phyloP scores from a whole-genome alignment of 345 rosid genomes.

The Eucalyptus brandiana region DNA sequence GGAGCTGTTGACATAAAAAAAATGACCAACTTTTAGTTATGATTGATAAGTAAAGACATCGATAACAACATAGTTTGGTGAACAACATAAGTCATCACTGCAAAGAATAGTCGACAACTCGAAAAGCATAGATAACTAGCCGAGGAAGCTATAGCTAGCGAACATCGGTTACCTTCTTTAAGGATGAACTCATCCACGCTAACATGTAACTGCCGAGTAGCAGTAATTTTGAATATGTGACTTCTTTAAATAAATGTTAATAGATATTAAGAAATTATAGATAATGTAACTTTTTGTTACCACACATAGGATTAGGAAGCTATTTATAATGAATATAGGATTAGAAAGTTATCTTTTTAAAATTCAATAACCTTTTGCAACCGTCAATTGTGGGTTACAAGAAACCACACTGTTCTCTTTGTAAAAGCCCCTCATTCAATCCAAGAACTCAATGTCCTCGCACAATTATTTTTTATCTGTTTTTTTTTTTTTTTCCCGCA shows the following conservation, averaged over 20 bases:
- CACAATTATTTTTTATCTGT: too few species aligned
- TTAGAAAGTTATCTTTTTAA: not conserved
- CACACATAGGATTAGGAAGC: not conserved
- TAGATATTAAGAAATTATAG: not conserved
- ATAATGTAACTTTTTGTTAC: not conserved
- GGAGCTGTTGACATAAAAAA: not conserved
- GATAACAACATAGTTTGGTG: too few species aligned
- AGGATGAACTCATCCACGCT: not conserved
- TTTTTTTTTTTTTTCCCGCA: too few species aligned
- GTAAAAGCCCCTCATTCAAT: not conserved
- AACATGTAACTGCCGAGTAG: not conserved
- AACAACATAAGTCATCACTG: not conserved
- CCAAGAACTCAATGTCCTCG: not conserved
- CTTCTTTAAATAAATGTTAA: not conserved
- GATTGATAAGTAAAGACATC: too few species aligned
- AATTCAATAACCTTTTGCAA: not conserved
- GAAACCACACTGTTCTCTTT: not conserved
- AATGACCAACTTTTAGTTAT: not conserved
- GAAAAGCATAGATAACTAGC: not conserved
- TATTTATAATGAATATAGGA: not conserved
- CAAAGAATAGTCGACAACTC: not conserved
- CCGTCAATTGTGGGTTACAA: not conserved
- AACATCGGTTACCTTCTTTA: not conserved
- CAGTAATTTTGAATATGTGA: not conserved
- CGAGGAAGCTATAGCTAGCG: not conserved